A percentile compares a stretch with the other conserved stretches of the same genome.
Evolutionary conservation across 2,329 filamentous ascomycete genomes (phyloP).

Genomic region (Chrysoporthe cubensis): DNA sequence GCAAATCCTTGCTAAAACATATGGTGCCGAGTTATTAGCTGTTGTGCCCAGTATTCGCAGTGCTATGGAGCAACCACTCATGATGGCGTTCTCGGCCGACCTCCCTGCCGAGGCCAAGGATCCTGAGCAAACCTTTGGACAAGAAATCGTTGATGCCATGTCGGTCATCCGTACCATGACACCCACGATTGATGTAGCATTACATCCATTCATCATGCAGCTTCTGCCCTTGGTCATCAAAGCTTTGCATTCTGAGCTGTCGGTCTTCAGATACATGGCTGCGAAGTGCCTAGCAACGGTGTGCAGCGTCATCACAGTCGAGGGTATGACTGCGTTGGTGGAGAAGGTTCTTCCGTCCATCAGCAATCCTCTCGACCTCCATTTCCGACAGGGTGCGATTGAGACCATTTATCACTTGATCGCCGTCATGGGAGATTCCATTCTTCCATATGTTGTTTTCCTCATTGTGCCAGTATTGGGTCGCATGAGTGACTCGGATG

Average conservation of each 20-base stretch:
- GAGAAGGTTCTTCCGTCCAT: conserved; percentile 92
- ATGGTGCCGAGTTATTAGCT: conserved; percentile 77
- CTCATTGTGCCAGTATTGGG: conserved; percentile 95
- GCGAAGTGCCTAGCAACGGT: conserved; percentile 97
- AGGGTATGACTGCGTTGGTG: conserved; percentile 94
- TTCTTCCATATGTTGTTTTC: conserved; percentile 98
- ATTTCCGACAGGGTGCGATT: conserved; percentile 88
- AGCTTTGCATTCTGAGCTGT: conserved; percentile 83
- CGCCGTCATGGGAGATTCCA: conserved; percentile 95
- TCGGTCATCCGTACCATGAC: conserved; percentile 90
- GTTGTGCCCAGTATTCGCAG: conserved; percentile 80
- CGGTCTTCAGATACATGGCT: conserved; percentile 93
- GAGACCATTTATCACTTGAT: conserved; percentile 97
- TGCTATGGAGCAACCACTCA: conserved; percentile 82
- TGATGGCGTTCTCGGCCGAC: conserved; percentile 71
- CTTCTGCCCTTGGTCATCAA: conserved; percentile 86
- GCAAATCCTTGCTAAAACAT: conserved; percentile 81
- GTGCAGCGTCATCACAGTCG: conserved; percentile 93
- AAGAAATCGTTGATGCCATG: conserved; percentile 91
- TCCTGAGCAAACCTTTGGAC: conserved; percentile 75
- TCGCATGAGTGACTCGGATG: conserved; percentile 97
- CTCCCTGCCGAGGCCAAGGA: conserved; percentile 76
- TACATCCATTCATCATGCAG: conserved; percentile 80
- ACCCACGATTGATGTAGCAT: conserved; percentile 78
- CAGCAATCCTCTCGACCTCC: conserved; percentile 85